phyloP scores from a whole-genome alignment of 1,284 basidiomycete species.

The Moesziomyces sp. region DNA sequence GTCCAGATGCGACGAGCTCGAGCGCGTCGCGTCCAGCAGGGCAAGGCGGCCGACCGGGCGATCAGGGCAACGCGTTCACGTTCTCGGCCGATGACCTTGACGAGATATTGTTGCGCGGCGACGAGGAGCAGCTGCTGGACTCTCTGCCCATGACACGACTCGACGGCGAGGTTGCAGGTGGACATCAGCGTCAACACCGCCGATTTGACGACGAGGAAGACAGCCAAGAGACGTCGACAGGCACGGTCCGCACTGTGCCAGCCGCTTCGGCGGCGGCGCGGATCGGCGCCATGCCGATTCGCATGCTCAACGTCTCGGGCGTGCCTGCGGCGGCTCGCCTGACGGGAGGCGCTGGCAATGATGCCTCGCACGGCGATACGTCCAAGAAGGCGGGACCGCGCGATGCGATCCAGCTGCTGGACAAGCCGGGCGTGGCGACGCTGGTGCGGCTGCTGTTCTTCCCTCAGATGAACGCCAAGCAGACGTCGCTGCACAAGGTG shows the following conservation, averaged over 20 bases:
- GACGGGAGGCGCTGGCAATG: slow-evolving; percentile 4
- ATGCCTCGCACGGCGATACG: slow-evolving; percentile 1
- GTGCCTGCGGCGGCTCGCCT: not conserved
- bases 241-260: slow-evolving; percentile 24
- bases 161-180: slow-evolving; percentile 20
- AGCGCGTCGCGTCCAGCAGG: slow-evolving; percentile 1
- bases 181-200: slow-evolving; percentile 30
- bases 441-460: slow-evolving; percentile 95
- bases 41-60: slow-evolving; percentile 9
- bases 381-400: slow-evolving; percentile 32
- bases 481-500: slow-evolving; percentile 86
- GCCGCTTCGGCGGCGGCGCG: slow-evolving; percentile 6
- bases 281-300: slow-evolving; percentile 11
- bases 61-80: slow-evolving; percentile 6
- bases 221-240: slow-evolving; percentile 30
- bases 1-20: slow-evolving; percentile 5
- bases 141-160: slow-evolving; percentile 73
- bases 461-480: slow-evolving; percentile 84
- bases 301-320: slow-evolving; percentile 28
- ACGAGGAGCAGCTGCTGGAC: slow-evolving; percentile 83
- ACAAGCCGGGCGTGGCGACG: slow-evolving; percentile 88
- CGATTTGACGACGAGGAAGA: slow-evolving; percentile 40
- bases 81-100: slow-evolving; percentile 68
- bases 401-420: slow-evolving; percentile 93
- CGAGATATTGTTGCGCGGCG: slow-evolving; percentile 85